phyloP scores from a whole-genome alignment of 371 early-diverging fungal genomes.

The Rhizopus arrhizus region DNA sequence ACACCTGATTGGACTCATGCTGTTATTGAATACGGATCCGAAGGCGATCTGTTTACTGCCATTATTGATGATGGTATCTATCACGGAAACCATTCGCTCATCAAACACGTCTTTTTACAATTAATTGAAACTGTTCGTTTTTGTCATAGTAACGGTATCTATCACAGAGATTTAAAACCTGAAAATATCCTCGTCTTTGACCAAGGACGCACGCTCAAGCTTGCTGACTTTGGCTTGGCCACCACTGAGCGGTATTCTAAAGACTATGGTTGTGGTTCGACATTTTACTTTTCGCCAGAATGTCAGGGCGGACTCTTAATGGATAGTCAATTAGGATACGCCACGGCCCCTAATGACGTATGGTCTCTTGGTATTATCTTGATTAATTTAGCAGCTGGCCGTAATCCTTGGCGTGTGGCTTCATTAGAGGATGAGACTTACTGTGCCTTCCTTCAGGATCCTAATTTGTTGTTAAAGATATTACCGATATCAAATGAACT shows the following conservation, averaged over 20 bases:
- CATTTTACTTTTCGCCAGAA: slow-evolving; percentile 94
- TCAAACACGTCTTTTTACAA: slow-evolving; percentile 62
- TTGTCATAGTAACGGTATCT: slow-evolving; percentile 61
- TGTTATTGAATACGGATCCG: slow-evolving; percentile 71
- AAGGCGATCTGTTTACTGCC: slow-evolving; percentile 71
- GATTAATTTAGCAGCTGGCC: slow-evolving; percentile 74
- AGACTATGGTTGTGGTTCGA: slow-evolving; percentile 90
- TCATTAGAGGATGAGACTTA: slow-evolving; percentile 76
- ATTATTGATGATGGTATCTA: slow-evolving; percentile 63
- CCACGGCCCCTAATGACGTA: slow-evolving; percentile 79
- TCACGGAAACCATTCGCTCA: slow-evolving; percentile 51
- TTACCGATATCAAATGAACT: slow-evolving; percentile 75
- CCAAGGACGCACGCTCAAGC: slow-evolving; percentile 62
- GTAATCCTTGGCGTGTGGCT: slow-evolving; percentile 84
- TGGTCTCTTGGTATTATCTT: slow-evolving; percentile 87
- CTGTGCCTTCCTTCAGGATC: slow-evolving; percentile 61
- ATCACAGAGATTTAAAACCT: slow-evolving; percentile 79
- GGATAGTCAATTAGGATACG: slow-evolving; percentile 48
- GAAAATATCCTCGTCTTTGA: slow-evolving; percentile 66
- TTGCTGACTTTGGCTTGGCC: slow-evolving; percentile 94
- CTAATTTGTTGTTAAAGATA: slow-evolving; percentile 62
- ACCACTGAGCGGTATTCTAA: slow-evolving; percentile 72
- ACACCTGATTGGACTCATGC: slow-evolving; percentile 67
- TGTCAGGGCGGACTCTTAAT: slow-evolving; percentile 68
- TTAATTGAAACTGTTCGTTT: slow-evolving; percentile 61